These are phyloP conservation scores for Cryptosporidium sp. DNA, from an alignment of 169 alveolate genomes.

Conservation along the genomic window DNA sequence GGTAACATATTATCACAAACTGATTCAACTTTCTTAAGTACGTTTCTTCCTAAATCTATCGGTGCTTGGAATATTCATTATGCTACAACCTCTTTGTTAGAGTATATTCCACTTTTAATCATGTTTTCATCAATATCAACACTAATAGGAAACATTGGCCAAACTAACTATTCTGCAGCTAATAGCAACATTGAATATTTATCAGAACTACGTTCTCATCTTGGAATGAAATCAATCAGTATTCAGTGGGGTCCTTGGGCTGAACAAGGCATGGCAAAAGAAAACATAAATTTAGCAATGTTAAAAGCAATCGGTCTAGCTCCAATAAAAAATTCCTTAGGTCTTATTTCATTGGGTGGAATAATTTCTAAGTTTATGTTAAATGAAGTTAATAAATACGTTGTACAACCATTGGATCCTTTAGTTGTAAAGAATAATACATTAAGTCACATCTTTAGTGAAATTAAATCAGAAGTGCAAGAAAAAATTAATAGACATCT, in stretches of 20 bases:
- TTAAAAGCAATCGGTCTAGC: constrained; percentile 32
- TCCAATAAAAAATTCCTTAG: constrained; percentile 39
- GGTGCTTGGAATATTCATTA: constrained; percentile 85
- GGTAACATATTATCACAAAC: constrained; percentile 76
- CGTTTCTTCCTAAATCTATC: constrained; percentile 80
- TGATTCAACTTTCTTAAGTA: constrained; percentile 73
- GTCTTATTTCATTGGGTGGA: constrained; percentile 55
- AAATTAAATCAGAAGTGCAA: constrained; percentile 11
- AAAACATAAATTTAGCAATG: background rate
- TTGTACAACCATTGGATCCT: constrained; percentile 60
- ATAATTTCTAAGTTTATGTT: constrained; percentile 6
- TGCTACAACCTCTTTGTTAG: constrained; percentile 39
- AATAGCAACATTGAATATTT: constrained; percentile 81
- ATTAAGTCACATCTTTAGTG: constrained; percentile 18
- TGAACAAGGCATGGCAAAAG: constrained; percentile 80
- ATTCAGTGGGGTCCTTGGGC: constrained; percentile 87
- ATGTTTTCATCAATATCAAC: constrained; percentile 81
- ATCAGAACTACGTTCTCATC: constrained; percentile 77
- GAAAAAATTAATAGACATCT: background rate
- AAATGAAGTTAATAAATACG: background rate
- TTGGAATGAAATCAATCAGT: constrained; percentile 79
- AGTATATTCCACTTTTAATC: constrained; percentile 74
- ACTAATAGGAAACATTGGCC: constrained; percentile 82
- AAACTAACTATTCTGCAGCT: constrained; percentile 84
- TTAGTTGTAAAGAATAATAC: constrained; percentile 15